Conservation (phyloP, 2,329 filamentous ascomycete species). For the Xylaria hypoxylon region DNA sequence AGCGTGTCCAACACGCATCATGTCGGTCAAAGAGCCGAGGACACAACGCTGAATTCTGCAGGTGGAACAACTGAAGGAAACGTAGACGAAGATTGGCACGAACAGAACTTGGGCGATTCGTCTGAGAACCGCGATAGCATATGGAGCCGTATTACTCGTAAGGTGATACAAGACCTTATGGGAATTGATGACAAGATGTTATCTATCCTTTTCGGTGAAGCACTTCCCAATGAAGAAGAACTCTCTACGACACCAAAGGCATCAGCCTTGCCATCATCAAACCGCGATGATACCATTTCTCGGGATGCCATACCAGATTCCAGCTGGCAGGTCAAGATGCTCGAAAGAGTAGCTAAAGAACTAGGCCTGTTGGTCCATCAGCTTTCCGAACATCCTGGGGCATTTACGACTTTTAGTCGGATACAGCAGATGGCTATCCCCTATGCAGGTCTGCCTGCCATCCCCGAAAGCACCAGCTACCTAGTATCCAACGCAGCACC, state of each 20-base stretch:
- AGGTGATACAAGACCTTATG: constrained; percentile 88
- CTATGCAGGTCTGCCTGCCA: constrained; percentile 81
- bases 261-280: constrained; percentile 50
- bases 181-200: constrained; percentile 89
- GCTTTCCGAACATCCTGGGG: constrained; percentile 85
- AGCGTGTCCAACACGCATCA: constrained; percentile 38
- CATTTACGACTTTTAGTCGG: constrained; percentile 83
- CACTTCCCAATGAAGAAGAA: constrained; percentile 67
- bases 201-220: constrained; percentile 87
- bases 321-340: constrained; percentile 79
- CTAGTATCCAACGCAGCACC: constrained; percentile 45
- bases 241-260: constrained; percentile 62
- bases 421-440: constrained; percentile 74
- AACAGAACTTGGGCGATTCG: constrained; percentile 59
- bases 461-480: constrained; percentile 63
- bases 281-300: constrained; percentile 44
- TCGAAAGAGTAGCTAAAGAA: constrained; percentile 88
- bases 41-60: constrained; percentile 47
- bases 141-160: constrained; percentile 84
- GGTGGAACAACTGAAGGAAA: constrained; percentile 54
- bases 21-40: constrained; percentile 50
- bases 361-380: constrained; percentile 86
- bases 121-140: constrained; percentile 71
- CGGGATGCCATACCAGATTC: constrained; percentile 55
- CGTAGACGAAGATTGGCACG: constrained; percentile 62